These are phyloP conservation scores for Colletotrichum ledebouriae DNA, from an alignment of 2,329 filamentous ascomycete species.

Conservation along the genomic window DNA sequence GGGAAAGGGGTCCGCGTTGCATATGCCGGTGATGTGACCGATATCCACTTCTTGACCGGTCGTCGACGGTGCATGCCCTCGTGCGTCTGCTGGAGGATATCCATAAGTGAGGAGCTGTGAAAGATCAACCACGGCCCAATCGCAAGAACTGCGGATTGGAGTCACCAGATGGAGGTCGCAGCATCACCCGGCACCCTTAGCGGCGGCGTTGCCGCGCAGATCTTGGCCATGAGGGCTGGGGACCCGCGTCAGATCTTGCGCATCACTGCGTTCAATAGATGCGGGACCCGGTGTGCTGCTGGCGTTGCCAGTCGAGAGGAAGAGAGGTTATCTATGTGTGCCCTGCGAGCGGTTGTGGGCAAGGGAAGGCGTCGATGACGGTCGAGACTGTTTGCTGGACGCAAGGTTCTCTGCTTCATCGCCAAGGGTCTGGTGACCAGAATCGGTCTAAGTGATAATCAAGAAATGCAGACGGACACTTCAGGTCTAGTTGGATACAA, in stretches of 20 bases:
- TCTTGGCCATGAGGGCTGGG: constrained; percentile 6
- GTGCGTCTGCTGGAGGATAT: constrained; percentile 19
- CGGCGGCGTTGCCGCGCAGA: neutral
- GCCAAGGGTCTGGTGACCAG: neutral
- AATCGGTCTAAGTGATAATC: neutral
- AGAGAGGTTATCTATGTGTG: neutral
- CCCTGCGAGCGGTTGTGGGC: neutral
- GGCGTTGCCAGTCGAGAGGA: neutral
- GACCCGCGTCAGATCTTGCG: constrained; percentile 25
- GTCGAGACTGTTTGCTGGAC: constrained; percentile 12
- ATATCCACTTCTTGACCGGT: constrained; percentile 41
- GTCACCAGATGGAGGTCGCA: constrained; percentile 3
- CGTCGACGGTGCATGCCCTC: constrained; percentile 4
- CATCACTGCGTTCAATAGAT: constrained; percentile 11
- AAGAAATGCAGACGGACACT: constrained; percentile 18
- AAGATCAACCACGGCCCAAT: constrained; percentile 9
- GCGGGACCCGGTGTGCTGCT: neutral
- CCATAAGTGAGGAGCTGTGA: neutral
- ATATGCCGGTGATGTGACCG: constrained; percentile 30
- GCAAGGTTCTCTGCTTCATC: constrained; percentile 13
- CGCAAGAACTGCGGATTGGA: constrained; percentile 20
- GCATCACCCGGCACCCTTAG: neutral
- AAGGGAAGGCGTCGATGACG: neutral
- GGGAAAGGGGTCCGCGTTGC: constrained; percentile 19
- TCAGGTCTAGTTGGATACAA: neutral